Evolutionary conservation across 129 eudicot species (phyloP).

Genomic region (Sambucus nigra): DNA sequence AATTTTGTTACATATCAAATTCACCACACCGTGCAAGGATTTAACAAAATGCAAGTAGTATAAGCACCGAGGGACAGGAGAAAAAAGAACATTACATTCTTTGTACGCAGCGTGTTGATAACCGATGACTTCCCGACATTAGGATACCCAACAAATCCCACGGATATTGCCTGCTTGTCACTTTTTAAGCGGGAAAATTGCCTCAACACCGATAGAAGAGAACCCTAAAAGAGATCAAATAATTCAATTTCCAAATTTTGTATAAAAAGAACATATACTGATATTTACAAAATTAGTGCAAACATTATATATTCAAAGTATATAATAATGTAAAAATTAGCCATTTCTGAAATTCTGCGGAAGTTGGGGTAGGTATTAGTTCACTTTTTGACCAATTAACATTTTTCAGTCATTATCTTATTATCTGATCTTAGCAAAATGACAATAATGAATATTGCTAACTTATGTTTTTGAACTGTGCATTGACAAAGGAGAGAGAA

Average conservation of each 20-base stretch:
- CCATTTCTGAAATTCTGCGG: background rate
- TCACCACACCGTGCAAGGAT: background rate
- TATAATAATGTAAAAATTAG: no score
- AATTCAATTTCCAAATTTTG: background rate
- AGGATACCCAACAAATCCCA: constrained; percentile 97
- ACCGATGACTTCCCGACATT: constrained; percentile 99
- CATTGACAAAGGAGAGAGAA: no score
- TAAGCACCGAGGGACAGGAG: background rate
- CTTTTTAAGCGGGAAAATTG: constrained; percentile 88
- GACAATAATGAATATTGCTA: no score
- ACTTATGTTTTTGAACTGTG: no score
- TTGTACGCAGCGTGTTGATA: constrained; percentile 84
- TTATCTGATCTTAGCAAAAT: no score
- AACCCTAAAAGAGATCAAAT: constrained; percentile 42
- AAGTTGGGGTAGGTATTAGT: background rate
- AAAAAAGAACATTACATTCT: constrained; percentile 50
- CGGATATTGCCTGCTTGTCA: constrained; percentile 96
- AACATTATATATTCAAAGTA: background rate
- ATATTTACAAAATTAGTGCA: background rate
- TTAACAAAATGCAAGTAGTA: background rate
- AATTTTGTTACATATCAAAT: no score
- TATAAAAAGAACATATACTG: background rate
- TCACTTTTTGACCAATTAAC: no score
- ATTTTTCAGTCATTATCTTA: no score
- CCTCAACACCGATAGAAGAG: constrained; percentile 81